These are phyloP conservation scores for Talaromyces sp. DNA, from an alignment of 2,329 filamentous ascomycete species.

Conservation along the genomic window DNA sequence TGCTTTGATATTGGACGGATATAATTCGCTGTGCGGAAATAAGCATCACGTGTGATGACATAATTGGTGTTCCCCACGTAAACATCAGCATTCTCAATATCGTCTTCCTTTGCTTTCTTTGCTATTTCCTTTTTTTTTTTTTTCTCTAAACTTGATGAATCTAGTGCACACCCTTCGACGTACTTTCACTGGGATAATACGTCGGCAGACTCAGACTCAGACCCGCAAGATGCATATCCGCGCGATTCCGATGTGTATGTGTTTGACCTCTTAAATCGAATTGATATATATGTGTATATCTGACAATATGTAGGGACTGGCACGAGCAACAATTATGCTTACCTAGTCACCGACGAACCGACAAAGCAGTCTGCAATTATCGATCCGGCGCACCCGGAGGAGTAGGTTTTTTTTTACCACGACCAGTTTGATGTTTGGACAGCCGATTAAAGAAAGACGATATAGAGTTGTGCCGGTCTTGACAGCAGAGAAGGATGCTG, in stretches of 20 bases:
- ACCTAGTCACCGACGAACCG: constrained; percentile 47
- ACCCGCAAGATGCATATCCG: constrained; percentile 46
- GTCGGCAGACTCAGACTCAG: constrained; percentile 10
- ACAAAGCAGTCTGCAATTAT: constrained; percentile 49
- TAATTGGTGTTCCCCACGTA: not conserved
- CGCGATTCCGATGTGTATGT: constrained; percentile 52
- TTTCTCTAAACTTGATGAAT: not conserved
- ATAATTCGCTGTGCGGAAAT: not conserved
- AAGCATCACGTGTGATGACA: not conserved
- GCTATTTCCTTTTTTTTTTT: not conserved
- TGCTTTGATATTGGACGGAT: not conserved
- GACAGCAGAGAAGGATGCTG: constrained; percentile 65
- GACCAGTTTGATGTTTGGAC: not conserved
- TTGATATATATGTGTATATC: not conserved
- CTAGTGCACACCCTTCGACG: not conserved
- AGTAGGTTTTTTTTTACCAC: constrained; percentile 31
- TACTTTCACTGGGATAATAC: not conserved
- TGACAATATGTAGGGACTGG: constrained; percentile 25
- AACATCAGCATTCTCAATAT: too few species aligned
- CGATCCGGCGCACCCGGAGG: constrained; percentile 48
- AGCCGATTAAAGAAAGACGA: not conserved
- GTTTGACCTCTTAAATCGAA: not conserved
- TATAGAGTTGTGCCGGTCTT: constrained; percentile 59
- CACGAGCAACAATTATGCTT: constrained; percentile 49
- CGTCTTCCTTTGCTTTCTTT: not conserved